Evolutionary conservation across 257 asterid species (phyloP).

Genomic region (Gardenia jasminoides): DNA sequence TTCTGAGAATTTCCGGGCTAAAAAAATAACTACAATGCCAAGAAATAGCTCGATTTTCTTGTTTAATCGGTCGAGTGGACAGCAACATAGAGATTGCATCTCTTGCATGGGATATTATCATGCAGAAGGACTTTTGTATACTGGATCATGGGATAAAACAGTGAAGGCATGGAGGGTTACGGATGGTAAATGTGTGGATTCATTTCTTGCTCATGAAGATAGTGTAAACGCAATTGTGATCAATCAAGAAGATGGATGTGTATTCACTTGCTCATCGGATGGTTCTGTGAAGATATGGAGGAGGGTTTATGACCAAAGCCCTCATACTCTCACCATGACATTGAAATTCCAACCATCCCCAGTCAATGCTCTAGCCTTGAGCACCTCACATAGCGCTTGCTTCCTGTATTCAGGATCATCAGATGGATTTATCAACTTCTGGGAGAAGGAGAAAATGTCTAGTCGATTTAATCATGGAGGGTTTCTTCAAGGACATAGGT

Average conservation of each 20-base stretch:
- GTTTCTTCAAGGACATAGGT: conserved; percentile 76
- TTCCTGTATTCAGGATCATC: conserved; percentile 89
- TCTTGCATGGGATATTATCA: conserved; percentile 92
- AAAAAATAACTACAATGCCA: conserved; percentile 49
- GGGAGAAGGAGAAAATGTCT: conserved; percentile 83
- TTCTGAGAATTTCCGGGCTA: conserved; percentile 51
- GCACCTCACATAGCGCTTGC: conserved; percentile 35
- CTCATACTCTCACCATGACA: conserved; percentile 81
- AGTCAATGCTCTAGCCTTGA: conserved; percentile 57
- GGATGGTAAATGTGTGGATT: conserved; percentile 57
- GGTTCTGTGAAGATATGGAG: conserved; percentile 83
- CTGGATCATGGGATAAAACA: conserved; percentile 74
- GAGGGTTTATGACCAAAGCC: conserved; percentile 69
- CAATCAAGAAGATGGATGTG: conserved; percentile 70
- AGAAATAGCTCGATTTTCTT: conserved; percentile 26
- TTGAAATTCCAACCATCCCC: conserved; percentile 77
- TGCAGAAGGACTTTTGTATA: conserved; percentile 73
- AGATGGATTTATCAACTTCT: conserved; percentile 81
- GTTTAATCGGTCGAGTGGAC: conserved; percentile 17
- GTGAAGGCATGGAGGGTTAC: conserved; percentile 68
- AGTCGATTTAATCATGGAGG: conserved; percentile 87
- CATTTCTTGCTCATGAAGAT: conserved; percentile 72
- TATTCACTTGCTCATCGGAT: conserved; percentile 78
- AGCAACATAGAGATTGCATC: conserved; percentile 50
- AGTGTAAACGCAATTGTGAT: conserved; percentile 54